phyloP scores from a whole-genome alignment of 352 stramenopile species.

The Pythium vanterpoolii region DNA sequence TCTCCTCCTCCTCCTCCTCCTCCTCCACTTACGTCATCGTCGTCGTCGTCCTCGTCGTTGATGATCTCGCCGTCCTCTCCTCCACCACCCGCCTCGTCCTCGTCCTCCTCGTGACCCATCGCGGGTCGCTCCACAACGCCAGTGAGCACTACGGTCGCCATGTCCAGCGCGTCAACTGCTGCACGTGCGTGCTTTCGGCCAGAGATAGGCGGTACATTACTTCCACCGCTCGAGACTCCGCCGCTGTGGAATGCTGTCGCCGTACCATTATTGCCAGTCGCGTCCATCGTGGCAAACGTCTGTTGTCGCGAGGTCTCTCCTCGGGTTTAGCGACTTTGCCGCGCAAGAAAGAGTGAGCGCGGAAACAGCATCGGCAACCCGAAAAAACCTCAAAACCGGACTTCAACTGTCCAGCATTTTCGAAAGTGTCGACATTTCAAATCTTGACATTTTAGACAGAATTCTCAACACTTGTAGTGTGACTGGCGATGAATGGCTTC shows the following conservation, averaged over 20 bases:
- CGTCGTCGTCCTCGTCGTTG: slow-evolving; percentile 11
- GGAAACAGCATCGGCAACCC: not conserved
- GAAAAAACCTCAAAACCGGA: not conserved
- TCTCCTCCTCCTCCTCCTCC: slow-evolving; percentile 1
- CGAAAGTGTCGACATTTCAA: slow-evolving; percentile 15
- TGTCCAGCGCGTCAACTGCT: not conserved
- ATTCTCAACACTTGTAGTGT: slow-evolving; percentile 6
- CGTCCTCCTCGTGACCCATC: not conserved
- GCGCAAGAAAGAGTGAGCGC: not conserved
- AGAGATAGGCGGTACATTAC: not conserved
- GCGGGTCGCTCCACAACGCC: slow-evolving; percentile 4
- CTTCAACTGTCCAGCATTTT: not conserved
- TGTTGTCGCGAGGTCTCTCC: slow-evolving; percentile 17
- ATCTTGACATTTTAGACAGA: slow-evolving; percentile 16
- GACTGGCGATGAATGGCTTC: slow-evolving; percentile 16
- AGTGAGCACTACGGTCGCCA: slow-evolving; percentile 9
- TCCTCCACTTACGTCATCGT: not conserved
- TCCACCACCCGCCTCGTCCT: not conserved
- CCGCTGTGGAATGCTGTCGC: not conserved
- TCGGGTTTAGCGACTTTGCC: slow-evolving; percentile 25
- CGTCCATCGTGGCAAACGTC: slow-evolving; percentile 4
- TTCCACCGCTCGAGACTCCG: not conserved
- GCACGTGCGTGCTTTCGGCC: slow-evolving; percentile 14
- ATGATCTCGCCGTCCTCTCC: not conserved
- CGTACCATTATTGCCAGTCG: not conserved